These are phyloP conservation scores for Elongisporangium senticosum DNA, from an alignment of 352 stramenopile species.

Conservation along the genomic window DNA sequence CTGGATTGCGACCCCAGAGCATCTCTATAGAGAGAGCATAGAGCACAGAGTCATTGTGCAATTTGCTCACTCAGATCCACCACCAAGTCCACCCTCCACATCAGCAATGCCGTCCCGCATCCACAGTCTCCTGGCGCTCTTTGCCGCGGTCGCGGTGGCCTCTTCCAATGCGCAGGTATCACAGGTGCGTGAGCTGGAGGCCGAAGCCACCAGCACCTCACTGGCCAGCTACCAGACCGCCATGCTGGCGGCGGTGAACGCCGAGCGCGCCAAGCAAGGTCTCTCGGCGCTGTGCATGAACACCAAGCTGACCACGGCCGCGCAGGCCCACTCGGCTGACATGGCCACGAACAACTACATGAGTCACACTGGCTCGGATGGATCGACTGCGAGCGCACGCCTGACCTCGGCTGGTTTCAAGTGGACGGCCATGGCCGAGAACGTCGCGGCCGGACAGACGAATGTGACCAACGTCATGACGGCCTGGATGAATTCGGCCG, in stretches of 20 bases:
- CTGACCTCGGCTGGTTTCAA: conserved; percentile 36
- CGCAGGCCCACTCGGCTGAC: conserved; percentile 27
- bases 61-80: background rate
- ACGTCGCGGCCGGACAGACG: conserved; percentile 41
- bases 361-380: conserved; percentile 39
- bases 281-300: conserved; percentile 31
- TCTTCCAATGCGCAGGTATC: background rate
- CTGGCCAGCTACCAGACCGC: conserved; percentile 14
- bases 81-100: background rate
- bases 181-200: background rate
- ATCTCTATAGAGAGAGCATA: background rate
- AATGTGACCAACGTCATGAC: conserved; percentile 38
- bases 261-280: conserved; percentile 25
- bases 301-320: conserved; percentile 22
- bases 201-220: background rate
- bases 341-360: conserved; percentile 41
- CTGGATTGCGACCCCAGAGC: background rate
- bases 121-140: background rate
- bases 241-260: conserved; percentile 46
- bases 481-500: conserved; percentile 44
- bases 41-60: background rate
- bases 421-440: conserved; percentile 42
- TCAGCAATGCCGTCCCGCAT: background rate
- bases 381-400: conserved; percentile 34
- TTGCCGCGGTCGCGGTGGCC: background rate